Base-by-base conservation (phyloP, 1,284 basidiomycete species). In the Pyrrhoderma noxium region DNA sequence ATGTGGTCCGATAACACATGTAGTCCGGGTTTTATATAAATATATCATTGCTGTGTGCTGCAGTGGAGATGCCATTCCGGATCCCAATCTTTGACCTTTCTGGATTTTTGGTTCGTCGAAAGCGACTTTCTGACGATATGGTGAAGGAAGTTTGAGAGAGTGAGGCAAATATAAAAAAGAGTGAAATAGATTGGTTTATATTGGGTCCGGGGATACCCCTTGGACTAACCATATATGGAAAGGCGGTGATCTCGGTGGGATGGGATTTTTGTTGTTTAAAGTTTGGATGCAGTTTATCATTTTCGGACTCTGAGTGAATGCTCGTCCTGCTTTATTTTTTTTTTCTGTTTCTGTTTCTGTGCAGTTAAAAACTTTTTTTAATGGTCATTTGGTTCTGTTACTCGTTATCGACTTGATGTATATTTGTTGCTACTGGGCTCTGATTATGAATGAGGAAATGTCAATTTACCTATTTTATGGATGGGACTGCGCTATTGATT, bases 71-170 rank as follows among this genome's bases (percentile, higher is more conserved):
- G 45, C 57, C 57, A 2, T 47, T 58, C 43, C 31, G 40, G 11
- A 39, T 59, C 11, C 58, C 58, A 38, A 38, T 59, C 14, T 51
- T 58, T 38, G 58, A 59, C 37, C 41, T 59, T 34, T 58, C 58
- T 3, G 39, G 40, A 40, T 40, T 18, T 40, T 8, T 16, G 7
- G 11, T 31, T 11, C 27, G 27, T 31, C 27, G 27, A 31, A 5
- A 31, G 27, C 27, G 11, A 31, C 7, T 31, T 5, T 5, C 27
- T 5, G 11, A 31, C 11, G 27, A 31, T 5, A 40, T 40, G 38
- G 16, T 22, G 38, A 16, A 22, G 38, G 21, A 22, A 7, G 38
- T 40, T 22, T 22, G 38, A 40, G 21, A 40, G 14, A 40, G n/a
- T 7, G 38, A 40, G n/a, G 27, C n/a, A n/a, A 31, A 31, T 31